Evolutionary conservation across 2,329 filamentous ascomycete species (phyloP).

Genomic region (Scopulariopsis brevicaulis): DNA sequence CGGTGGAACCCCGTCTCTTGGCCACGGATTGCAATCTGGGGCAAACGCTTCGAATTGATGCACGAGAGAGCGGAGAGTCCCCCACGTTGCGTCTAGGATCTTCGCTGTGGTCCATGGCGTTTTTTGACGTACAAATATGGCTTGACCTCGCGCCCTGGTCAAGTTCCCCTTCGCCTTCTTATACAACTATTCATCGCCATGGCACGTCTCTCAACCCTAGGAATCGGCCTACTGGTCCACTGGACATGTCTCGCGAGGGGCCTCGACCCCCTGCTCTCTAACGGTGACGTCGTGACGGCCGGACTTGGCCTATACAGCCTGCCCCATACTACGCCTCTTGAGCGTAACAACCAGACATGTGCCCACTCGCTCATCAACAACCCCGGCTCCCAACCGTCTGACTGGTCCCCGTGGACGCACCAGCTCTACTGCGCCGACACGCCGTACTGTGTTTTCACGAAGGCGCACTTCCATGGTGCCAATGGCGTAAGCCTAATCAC

Average conservation of each 20-base stretch:
- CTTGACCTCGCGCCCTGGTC: background rate
- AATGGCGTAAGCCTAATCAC: conserved; percentile 21
- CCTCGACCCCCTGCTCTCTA: background rate
- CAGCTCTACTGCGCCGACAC: conserved; percentile 11
- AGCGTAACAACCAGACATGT: background rate
- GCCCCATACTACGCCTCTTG: background rate
- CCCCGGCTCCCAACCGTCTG: conserved; percentile 1
- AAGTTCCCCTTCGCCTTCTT: background rate
- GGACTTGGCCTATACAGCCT: background rate
- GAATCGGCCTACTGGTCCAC: background rate
- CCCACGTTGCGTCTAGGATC: background rate
- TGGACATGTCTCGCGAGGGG: background rate
- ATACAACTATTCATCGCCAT: background rate
- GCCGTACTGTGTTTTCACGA: conserved; percentile 17
- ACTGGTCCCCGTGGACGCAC: conserved; percentile 16
- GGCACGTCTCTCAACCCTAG: conserved; percentile 1
- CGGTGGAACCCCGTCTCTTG: background rate
- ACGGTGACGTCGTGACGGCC: conserved; percentile 1
- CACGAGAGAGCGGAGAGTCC: background rate
- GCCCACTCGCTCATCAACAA: background rate
- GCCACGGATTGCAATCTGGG: background rate
- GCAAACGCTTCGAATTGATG: background rate
- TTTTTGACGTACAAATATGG: background rate
- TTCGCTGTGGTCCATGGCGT: background rate
- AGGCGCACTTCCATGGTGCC: conserved; percentile 11